These are phyloP conservation scores for Phaffomyces antillensis DNA, from an alignment of 805 yeast genomes.

Conservation along the genomic window DNA sequence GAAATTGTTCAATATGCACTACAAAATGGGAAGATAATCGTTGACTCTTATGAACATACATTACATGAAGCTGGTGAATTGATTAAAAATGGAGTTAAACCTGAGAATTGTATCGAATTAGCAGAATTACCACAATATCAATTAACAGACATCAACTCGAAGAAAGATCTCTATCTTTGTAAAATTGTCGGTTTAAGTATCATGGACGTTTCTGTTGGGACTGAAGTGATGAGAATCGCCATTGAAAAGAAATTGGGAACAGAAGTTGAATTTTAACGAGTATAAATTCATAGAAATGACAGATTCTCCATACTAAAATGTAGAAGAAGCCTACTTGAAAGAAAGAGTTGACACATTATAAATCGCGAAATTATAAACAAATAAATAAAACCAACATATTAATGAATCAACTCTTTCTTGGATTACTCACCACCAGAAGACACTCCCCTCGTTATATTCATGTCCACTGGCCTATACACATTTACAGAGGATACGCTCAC, in stretches of 20 bases:
- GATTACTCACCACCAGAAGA: too few relatives aligned
- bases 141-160: slow-evolving; percentile 4
- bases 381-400: background rate
- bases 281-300: too few relatives aligned
- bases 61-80: slow-evolving; percentile 61
- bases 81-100: slow-evolving; percentile 36
- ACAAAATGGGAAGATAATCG: slow-evolving; percentile 38
- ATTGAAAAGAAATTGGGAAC: slow-evolving; percentile 23
- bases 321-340: too few relatives aligned
- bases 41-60: slow-evolving; percentile 53
- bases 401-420: too few relatives aligned
- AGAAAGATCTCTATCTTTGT: slow-evolving; percentile 31
- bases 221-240: slow-evolving; percentile 30
- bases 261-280: slow-evolving; percentile 23
- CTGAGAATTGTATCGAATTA: slow-evolving; percentile 38
- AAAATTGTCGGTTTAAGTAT: slow-evolving; percentile 59
- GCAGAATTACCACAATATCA: slow-evolving; percentile 29
- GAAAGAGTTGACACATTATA: background rate
- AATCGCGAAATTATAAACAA: background rate
- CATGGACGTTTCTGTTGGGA: slow-evolving; percentile 55
- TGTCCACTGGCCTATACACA: slow-evolving; percentile 50
- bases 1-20: slow-evolving; percentile 31
- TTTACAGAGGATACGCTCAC: slow-evolving; percentile 55
- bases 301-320: too few relatives aligned
- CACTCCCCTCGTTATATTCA: background rate